These are phyloP conservation scores for Cystofilobasidium bisporidii DNA, from an alignment of 768 basidiomycete genomes.

Conservation along the genomic window DNA sequence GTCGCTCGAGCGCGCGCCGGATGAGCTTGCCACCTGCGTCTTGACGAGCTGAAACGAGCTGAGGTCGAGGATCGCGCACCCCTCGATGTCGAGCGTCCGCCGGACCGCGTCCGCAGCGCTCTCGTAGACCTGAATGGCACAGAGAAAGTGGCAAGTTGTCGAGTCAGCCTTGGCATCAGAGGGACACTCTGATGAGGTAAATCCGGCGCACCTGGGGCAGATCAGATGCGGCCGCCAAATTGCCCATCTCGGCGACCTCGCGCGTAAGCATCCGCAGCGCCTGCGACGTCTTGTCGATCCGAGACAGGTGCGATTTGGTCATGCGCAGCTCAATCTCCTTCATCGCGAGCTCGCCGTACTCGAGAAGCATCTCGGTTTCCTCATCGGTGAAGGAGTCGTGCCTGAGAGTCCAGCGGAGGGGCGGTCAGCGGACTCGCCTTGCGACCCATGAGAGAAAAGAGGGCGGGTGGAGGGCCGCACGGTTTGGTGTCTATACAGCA, in stretches of 20 bases:
- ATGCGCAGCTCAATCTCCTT: constrained; percentile 11
- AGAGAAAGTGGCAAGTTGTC: no score
- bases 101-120: constrained; percentile 77
- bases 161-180: no score
- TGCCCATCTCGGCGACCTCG: constrained; percentile 84
- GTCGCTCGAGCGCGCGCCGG: constrained; percentile 42
- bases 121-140: constrained; percentile 59
- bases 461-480: no score
- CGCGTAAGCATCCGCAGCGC: constrained; percentile 50
- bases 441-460: no score
- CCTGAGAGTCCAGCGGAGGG: background rate
- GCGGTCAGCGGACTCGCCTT: no score
- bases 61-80: constrained; percentile 82
- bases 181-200: no score
- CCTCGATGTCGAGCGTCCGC: constrained; percentile 81
- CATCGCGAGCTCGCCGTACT: constrained; percentile 8
- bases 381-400: background rate
- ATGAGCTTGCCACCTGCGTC: constrained; percentile 44
- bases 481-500: constrained; percentile 5
- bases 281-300: background rate
- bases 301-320: background rate
- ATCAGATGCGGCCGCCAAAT: constrained; percentile 46
- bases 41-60: constrained; percentile 80
- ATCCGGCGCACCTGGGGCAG: constrained; percentile 56
- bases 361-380: background rate